Percentiles rank a stretch among this genome's conserved stretches.
These are phyloP conservation scores for Mycena belliarum DNA, from an alignment of 768 basidiomycete genomes.

Conservation along the genomic window DNA sequence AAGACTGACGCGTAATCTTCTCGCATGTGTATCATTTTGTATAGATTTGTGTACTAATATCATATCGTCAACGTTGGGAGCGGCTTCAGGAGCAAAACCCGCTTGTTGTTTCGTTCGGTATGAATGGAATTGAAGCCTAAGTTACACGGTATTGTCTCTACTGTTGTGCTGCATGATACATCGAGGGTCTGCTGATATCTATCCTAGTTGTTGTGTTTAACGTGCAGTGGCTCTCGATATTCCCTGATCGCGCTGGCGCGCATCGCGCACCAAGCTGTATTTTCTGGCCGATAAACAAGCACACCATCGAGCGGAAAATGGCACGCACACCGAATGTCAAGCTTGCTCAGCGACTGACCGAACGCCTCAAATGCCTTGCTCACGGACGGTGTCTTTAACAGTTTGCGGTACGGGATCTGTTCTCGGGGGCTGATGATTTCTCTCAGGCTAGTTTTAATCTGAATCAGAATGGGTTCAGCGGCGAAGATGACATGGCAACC, in stretches of 20 bases:
- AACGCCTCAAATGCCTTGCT: background rate
- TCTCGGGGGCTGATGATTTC: slow-evolving; percentile 1
- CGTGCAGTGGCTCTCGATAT: background rate
- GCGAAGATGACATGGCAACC: background rate
- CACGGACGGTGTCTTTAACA: slow-evolving; percentile 1
- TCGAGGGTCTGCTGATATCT: too few relatives aligned
- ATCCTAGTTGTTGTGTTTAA: background rate
- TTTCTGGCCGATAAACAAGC: background rate
- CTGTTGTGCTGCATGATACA: too few relatives aligned
- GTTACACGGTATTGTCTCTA: too few relatives aligned
- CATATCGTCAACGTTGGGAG: too few relatives aligned
- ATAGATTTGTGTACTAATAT: too few relatives aligned
- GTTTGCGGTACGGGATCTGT: slow-evolving; percentile 11
- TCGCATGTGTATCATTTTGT: too few relatives aligned
- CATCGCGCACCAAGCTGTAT: slow-evolving; percentile 9
- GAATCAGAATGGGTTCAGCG: background rate
- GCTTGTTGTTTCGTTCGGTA: too few relatives aligned
- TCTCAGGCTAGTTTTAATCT: background rate
- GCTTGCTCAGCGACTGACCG: background rate
- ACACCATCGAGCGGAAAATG: background rate
- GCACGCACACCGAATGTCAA: slow-evolving; percentile 2
- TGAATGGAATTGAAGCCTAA: too few relatives aligned
- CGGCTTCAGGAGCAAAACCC: too few relatives aligned
- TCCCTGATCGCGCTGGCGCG: background rate
- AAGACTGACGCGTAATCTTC: too few relatives aligned